Conservation (phyloP, 768 basidiomycete species). For the Suillus discolor region DNA sequence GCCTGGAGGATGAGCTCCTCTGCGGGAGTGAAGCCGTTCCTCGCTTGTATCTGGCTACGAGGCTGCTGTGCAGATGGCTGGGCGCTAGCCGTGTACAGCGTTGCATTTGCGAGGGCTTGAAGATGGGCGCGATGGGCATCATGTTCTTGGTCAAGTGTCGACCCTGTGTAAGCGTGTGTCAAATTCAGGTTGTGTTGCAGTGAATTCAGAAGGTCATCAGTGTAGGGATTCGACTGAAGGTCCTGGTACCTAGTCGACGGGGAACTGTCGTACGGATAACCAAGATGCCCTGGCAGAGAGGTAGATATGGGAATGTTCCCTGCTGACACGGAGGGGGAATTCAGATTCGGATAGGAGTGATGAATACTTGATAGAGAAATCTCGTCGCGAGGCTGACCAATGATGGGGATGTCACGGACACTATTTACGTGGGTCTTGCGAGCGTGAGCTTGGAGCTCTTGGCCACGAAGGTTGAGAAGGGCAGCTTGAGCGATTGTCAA, state of each 20-base stretch:
- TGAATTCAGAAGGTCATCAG: slow-evolving; percentile 42
- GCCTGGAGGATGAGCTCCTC: slow-evolving; percentile 70
- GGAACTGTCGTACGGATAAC: slow-evolving; percentile 20
- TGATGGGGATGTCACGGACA: slow-evolving; percentile 15
- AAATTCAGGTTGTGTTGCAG: slow-evolving; percentile 27
- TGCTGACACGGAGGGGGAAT: not conserved
- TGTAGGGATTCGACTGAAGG: slow-evolving; percentile 36
- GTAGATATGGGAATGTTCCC: slow-evolving; percentile 19
- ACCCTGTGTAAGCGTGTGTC: slow-evolving; percentile 17
- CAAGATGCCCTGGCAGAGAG: slow-evolving; percentile 25
- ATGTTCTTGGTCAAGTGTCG: slow-evolving; percentile 18
- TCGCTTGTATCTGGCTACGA: slow-evolving; percentile 37
- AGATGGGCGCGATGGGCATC: slow-evolving; percentile 23
- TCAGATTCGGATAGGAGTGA: slow-evolving; percentile 9
- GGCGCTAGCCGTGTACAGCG: slow-evolving; percentile 14
- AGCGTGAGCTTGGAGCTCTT: slow-evolving; percentile 42
- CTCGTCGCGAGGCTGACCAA: slow-evolving; percentile 5
- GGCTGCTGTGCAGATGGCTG: slow-evolving; percentile 12
- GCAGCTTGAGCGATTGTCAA: slow-evolving; percentile 81
- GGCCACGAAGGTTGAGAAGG: slow-evolving; percentile 72
- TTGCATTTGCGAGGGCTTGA: slow-evolving; percentile 25
- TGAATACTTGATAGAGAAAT: slow-evolving; percentile 6
- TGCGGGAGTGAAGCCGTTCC: slow-evolving; percentile 64
- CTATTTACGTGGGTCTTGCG: slow-evolving; percentile 13
- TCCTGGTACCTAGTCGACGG: slow-evolving; percentile 18